Base-by-base conservation (phyloP, 1,284 basidiomycete species). In the Cryptococcus neoformans region DNA sequence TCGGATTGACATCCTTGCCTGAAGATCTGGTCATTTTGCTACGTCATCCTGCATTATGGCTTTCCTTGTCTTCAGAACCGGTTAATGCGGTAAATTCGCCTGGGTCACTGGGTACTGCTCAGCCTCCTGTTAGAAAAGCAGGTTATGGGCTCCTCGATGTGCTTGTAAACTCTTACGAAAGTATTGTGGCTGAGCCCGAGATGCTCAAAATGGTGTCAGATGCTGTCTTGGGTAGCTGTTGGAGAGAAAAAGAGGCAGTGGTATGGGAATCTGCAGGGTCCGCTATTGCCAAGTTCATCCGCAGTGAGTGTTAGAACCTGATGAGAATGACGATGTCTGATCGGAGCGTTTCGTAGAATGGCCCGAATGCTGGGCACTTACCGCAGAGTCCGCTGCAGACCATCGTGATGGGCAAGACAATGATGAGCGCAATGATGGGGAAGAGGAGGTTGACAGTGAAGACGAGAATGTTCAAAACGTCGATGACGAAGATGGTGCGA, bases 211-310 rank as follows among this genome's bases (percentile, higher is more conserved):
- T 83, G 1, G 74, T 91, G 12, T 83, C 86, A 44, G 65, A 76
- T 1, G 85, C 83, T 0, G 79, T 88, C 5, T 76, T 93, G 39
- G 83, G 85, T 12, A 87, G 85, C 21, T 87, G 87, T 6, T 93
- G 89, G 87, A 77, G 83, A 0, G 91, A 94, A 68, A 79, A 81
- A 4, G 89, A 93, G 66, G 62, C 78, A 0, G 79, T 78, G 1
- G 90, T 92, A 0, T 85, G 87, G 67, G 73, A 79, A 7, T 75
- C 77, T 1, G 86, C 92, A 81, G 87, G 87, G 79, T 82, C 84
- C 35, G 86, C 88, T 0, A 69, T 91, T 36, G 78, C 91, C 6
- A 79, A 81, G 8, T 88, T 91, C 69, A 75, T 93, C 46, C 85
- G 83, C 73, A 85, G 89, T 89, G 64, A 51, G 81, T 72, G 1